Evolutionary conservation across 2,329 filamentous ascomycete species (phyloP), one percentile per base, ranked within the genome.

Genomic region (Macrophomina tecta): DNA sequence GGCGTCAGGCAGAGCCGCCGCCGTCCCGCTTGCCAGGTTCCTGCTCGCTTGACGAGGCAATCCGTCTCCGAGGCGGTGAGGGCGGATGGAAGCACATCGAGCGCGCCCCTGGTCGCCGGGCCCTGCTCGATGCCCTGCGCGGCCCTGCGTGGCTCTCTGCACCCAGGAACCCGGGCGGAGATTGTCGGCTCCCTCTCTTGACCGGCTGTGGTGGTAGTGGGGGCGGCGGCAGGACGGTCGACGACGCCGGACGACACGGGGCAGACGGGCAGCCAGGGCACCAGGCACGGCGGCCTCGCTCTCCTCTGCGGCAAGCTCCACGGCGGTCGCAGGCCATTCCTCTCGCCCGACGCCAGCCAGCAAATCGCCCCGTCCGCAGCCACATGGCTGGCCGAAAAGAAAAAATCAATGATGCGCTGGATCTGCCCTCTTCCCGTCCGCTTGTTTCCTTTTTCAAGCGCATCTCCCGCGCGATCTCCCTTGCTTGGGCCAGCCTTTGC

Each of bases 1-100:
- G 11, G 28, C 38, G 36, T 18, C 53, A 58, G 32, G n/a, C 56
- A 49, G 42, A 48, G 58, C 58, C 58, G 58, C 58, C 58, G 58
- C 58, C 58, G 58, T 62, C 58, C 58, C 58, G 58, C 58, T 62
- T 48, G 58, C n/a, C 52, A 55, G 52, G 52, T 55, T 52, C 40
- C 40, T 46, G 55, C 56, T 60, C 56, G 56, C 56, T 60, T 60
- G 40, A 60, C 56, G 56, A 60, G 40, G 56, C 56, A 23, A 32
- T n/a, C 32, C 52, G 52, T 40, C 34, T 18, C 52, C 52, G 52
- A 55, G 32, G 52, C 52, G 52, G 52, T 55, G 52, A 55, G 52
- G 23, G 49, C 30, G 9, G 49, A 9, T 34, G 49, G 9, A n/a
- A 34, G 56, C 42, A 46, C 30, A 38, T 28, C 42, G 16, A 16